Evolutionary conservation across 179 eudicot species (phyloP).

Genomic region (Spergularia azorica): DNA sequence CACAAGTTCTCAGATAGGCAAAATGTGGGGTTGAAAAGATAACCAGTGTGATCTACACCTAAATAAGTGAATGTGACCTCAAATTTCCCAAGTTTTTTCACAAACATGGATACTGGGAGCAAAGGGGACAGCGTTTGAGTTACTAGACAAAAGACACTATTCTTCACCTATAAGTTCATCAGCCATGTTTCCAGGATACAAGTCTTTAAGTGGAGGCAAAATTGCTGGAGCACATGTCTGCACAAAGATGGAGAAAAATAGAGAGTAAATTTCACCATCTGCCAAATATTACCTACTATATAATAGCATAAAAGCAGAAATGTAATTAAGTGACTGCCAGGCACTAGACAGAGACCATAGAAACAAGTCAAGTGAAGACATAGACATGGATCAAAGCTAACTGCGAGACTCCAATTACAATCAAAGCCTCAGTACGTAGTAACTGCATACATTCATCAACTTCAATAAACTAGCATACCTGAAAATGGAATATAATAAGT

Average conservation of each 20-base stretch:
- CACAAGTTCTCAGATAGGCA: background rate
- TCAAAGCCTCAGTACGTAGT: slow-evolving; percentile 6
- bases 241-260: slow-evolving; percentile 31
- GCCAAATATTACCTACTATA: background rate
- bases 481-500: slow-evolving; percentile 92
- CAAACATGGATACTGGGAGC: background rate
- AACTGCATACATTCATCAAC: background rate
- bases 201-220: slow-evolving; percentile 84
- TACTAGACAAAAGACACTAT: background rate
- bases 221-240: slow-evolving; percentile 92
- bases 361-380: background rate
- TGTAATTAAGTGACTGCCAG: background rate
- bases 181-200: slow-evolving; percentile 82
- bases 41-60: background rate
- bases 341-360: background rate
- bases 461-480: slow-evolving; percentile 48
- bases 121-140: background rate
- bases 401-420: background rate
- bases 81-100: background rate
- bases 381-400: background rate
- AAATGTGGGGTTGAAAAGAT: background rate
- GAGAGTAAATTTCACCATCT: background rate
- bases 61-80: background rate
- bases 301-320: slow-evolving; percentile 9
- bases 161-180: slow-evolving; percentile 75